Evolutionary conservation across 2,329 filamentous ascomycete species (phyloP).

Genomic region (Metarhizium anisopliae): DNA sequence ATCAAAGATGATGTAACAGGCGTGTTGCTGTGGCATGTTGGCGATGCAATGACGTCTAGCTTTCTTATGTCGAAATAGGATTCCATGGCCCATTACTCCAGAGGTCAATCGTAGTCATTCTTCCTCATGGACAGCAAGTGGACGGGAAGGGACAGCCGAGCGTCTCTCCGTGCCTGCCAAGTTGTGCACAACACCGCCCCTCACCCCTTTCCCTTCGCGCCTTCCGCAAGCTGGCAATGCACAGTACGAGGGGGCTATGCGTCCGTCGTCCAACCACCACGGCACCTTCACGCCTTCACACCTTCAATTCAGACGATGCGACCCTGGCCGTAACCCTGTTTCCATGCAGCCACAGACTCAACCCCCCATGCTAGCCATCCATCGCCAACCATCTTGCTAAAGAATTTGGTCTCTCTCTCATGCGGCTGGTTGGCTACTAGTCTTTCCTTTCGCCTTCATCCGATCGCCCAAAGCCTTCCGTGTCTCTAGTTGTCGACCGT

Average conservation of each 20-base stretch:
- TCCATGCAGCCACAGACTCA: too few species aligned
- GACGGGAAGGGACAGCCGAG: neutral
- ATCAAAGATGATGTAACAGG: neutral
- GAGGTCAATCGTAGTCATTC: too few species aligned
- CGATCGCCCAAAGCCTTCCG: neutral
- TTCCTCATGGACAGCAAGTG: neutral
- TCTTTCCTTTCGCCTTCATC: neutral
- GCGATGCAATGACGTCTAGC: neutral
- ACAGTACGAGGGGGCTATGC: neutral
- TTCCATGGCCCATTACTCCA: too few species aligned
- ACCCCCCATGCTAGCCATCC: neutral
- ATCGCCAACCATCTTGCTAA: neutral
- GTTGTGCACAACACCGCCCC: too few species aligned
- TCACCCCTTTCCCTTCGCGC: too few species aligned
- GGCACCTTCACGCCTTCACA: too few species aligned
- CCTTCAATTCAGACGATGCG: too few species aligned
- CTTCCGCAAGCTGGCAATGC: neutral
- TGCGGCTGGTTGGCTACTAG: neutral
- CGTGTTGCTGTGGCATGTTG: neutral
- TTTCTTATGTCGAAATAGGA: neutral
- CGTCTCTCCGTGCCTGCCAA: neutral
- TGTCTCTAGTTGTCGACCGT: neutral
- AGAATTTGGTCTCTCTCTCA: neutral
- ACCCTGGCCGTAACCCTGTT: too few species aligned
- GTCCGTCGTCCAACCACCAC: neutral